Conservation (phyloP, 23 red algal genomes). For the Cyanidioschyzon merolae region DNA sequence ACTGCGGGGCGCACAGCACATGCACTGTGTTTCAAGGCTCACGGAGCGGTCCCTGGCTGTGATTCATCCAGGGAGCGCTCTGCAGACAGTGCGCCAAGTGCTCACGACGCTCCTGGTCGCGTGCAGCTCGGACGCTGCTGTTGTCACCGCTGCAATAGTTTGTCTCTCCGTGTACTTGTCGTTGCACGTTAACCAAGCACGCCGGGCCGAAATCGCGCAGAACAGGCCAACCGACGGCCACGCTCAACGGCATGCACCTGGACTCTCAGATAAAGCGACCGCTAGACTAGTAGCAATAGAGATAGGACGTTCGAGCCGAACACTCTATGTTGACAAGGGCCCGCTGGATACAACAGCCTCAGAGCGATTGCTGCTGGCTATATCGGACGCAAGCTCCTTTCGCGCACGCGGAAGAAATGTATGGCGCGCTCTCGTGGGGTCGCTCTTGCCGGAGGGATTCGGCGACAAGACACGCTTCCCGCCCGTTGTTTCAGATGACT, state of each 20-base stretch:
- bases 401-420: not conserved
- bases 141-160: not conserved
- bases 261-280: not conserved
- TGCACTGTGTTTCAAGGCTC: too few relatives aligned
- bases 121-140: not conserved
- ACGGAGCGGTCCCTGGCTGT: too few relatives aligned
- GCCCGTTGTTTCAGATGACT: conserved; percentile 18
- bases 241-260: not conserved
- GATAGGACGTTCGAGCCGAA: not conserved
- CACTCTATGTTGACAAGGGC: not conserved
- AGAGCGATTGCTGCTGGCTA: not conserved
- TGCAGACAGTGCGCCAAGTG: too few relatives aligned
- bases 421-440: not conserved
- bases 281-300: not conserved
- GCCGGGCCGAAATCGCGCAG: too few relatives aligned
- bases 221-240: too few relatives aligned
- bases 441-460: conserved; percentile 14
- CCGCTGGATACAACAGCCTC: not conserved
- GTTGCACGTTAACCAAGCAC: not conserved
- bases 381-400: not conserved
- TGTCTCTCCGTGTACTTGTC: not conserved
- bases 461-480: not conserved
- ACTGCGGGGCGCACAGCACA: too few relatives aligned
- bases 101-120: not conserved
- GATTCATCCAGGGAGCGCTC: too few relatives aligned